These are phyloP conservation scores for Solanum commersonii DNA, from an alignment of 257 asterid species.

Conservation along the genomic window DNA sequence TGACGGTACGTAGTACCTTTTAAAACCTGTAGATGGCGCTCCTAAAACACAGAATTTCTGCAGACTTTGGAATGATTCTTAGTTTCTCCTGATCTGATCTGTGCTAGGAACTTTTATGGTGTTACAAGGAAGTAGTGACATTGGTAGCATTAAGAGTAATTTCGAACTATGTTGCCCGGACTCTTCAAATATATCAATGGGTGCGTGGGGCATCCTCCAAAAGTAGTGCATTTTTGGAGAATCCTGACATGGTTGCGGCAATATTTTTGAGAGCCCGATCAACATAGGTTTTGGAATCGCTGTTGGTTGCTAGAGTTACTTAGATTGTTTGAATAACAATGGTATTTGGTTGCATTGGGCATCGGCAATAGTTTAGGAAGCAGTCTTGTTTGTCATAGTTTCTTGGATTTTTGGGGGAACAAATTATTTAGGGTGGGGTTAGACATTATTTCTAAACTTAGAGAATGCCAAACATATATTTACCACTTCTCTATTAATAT, in stretches of 20 bases:
- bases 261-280: neutral
- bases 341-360: neutral
- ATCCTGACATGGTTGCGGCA: neutral
- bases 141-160: neutral
- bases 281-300: neutral
- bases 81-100: neutral
- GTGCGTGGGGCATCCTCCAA: neutral
- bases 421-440: neutral
- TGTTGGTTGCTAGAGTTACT: neutral
- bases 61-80: neutral
- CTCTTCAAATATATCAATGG: neutral
- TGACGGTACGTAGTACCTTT: neutral
- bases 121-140: neutral
- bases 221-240: neutral
- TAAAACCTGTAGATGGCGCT: neutral
- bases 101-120: neutral
- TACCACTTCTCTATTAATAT: neutral
- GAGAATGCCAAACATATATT: neutral
- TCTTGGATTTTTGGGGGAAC: neutral
- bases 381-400: neutral
- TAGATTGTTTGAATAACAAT: neutral
- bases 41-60: neutral
- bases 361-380: neutral
- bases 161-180: neutral
- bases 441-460: neutral